A percentile compares a stretch with the other conserved stretches of the same genome.
Conservation (phyloP, 2,329 filamentous ascomycete species). For the Fusarium sp. region DNA sequence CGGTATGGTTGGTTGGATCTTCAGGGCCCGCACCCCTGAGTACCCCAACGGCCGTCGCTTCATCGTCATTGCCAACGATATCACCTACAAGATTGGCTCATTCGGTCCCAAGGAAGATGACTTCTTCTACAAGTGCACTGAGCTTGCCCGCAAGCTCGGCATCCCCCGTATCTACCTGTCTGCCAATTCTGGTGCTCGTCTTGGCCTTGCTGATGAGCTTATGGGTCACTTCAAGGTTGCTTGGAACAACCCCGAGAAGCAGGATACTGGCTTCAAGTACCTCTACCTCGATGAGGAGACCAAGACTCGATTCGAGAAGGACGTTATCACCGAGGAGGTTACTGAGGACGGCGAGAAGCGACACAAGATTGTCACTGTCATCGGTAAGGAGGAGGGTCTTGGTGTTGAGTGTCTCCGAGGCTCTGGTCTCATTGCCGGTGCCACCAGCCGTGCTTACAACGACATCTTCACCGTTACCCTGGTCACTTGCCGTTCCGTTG, state of each 20-base stretch:
- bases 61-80: slow-evolving; percentile 98
- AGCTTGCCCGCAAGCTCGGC: slow-evolving; percentile 91
- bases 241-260: slow-evolving; percentile 87
- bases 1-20: slow-evolving; percentile 98
- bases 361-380: slow-evolving; percentile 92
- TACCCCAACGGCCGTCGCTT: slow-evolving; percentile 93
- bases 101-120: slow-evolving; percentile 97
- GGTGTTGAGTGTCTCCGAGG: slow-evolving; percentile 98
- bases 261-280: slow-evolving; percentile 94
- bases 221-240: slow-evolving; percentile 98
- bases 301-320: slow-evolving; percentile 86
- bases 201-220: slow-evolving; percentile 95
- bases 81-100: slow-evolving; percentile 98
- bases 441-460: slow-evolving; percentile 95
- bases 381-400: slow-evolving; percentile 93
- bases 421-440: slow-evolving; percentile 97
- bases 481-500: slow-evolving; percentile 97
- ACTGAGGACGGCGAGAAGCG: slow-evolving; percentile 88
- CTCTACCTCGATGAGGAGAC: slow-evolving; percentile 89
- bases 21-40: slow-evolving; percentile 93
- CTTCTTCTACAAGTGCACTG: slow-evolving; percentile 99
- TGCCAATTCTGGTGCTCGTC: slow-evolving; percentile 97
- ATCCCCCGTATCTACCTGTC: slow-evolving; percentile 98
- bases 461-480: slow-evolving; percentile 99
- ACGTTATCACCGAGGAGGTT: slow-evolving; percentile 82